Base-by-base conservation (phyloP, 305 asterid genomes). In the Lippia alba region DNA sequence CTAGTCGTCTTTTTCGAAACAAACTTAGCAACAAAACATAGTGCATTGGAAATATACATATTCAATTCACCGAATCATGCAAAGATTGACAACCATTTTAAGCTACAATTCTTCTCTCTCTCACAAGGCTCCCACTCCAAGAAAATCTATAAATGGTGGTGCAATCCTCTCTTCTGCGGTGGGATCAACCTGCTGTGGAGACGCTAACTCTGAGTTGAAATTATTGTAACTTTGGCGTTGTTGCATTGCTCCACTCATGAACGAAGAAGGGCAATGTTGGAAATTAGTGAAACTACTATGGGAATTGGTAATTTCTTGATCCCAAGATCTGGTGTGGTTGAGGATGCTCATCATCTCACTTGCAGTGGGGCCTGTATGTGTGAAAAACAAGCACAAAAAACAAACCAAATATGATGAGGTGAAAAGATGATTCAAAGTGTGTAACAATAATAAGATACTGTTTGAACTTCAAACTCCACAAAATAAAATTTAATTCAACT, bases 71-170 rank as follows among this genome's bases (percentile, higher is more conserved):
- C 53, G 48, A 64, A 46, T 8, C 16, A 48, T 51, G 8, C 19
- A 18, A 18, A 14, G 65, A 59, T 40, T 34, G 11, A 18, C 12
- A 17, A n/a, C 67, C 1, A 1, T 44, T 62, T 62, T 4, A 12
- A 45, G 62, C 44, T 57, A 18, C 51, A 15, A 9, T 5, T 61
- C 18, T 8, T 48, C 40, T 44, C 11, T 48, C 40, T 44, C 57
- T 85, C 82, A 91, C 63, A 70, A 75, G 80, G 96, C 90, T 68
- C 97, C 97, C 18, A 92, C 98, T 48, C 98, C 98, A n/a, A 92
- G 98, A 78, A 92, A 92, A 84, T 92, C 98, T 81, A 92, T 92
- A 79, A 90, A 92, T 61, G 84, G 82, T 33, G 94, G 89, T 67
- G 84, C 76, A 61, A 77, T 72, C 67, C 74, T 74, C 65, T 79